Conservation (phyloP, 495 filamentous ascomycete genomes). For the Aspergillus steynii region DNA sequence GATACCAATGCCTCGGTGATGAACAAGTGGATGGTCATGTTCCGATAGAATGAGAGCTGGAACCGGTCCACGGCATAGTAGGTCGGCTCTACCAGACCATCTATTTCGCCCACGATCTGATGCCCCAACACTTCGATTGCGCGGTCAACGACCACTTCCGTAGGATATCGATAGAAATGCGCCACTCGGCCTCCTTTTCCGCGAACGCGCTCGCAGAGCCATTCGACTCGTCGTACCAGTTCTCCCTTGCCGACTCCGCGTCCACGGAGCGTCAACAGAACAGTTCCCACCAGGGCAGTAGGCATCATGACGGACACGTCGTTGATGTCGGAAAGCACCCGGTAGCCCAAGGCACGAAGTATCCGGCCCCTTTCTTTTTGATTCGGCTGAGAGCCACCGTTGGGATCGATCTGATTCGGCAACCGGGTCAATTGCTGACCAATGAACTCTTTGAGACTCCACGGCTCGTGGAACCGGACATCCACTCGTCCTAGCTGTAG, state of each 20-base stretch:
- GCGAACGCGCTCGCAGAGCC: slow-evolving; percentile 80
- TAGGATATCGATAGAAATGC: slow-evolving; percentile 80
- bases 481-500: slow-evolving; percentile 89
- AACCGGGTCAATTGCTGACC: slow-evolving; percentile 64
- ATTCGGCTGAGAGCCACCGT: slow-evolving; percentile 39
- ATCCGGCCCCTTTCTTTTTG: slow-evolving; percentile 59
- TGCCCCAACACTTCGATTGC: slow-evolving; percentile 89
- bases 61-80: slow-evolving; percentile 95
- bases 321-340: slow-evolving; percentile 91
- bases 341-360: slow-evolving; percentile 82
- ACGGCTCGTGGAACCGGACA: slow-evolving; percentile 92
- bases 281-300: slow-evolving; percentile 90
- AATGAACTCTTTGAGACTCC: slow-evolving; percentile 82
- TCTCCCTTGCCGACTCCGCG: slow-evolving; percentile 88
- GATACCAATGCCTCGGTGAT: slow-evolving; percentile 88
- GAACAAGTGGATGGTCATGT: slow-evolving; percentile 98
- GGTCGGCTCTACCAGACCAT: slow-evolving; percentile 80
- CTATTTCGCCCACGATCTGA: slow-evolving; percentile 76
- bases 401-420: slow-evolving; percentile 28
- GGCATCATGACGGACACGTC: slow-evolving; percentile 97
- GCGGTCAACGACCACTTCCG: slow-evolving; percentile 79
- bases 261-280: slow-evolving; percentile 86
- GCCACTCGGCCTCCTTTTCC: slow-evolving; percentile 88
- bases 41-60: slow-evolving; percentile 95
- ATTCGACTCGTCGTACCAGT: slow-evolving; percentile 82